phyloP scores from a whole-genome alignment of 208 protist species.

The Wallacemonas rigidus region DNA sequence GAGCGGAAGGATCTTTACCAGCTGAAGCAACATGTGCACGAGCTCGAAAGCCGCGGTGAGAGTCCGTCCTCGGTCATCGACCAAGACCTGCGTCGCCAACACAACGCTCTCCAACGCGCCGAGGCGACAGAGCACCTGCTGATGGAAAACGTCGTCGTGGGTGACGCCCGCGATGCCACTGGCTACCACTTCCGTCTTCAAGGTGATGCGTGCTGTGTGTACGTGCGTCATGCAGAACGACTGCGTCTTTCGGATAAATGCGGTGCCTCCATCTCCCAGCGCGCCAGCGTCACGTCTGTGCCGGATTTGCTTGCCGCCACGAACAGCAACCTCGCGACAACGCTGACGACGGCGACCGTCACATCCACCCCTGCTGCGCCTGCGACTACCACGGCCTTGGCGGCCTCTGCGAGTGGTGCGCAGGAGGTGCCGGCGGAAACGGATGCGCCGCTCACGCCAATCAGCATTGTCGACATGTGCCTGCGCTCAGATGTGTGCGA shows the following conservation, averaged over 20 bases:
- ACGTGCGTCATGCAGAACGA: conserved; percentile 32
- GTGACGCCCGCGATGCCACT: conserved; percentile 44
- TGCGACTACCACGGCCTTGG: too few species aligned
- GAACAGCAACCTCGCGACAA: neutral
- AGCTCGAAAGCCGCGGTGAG: conserved; percentile 67
- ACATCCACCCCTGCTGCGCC: too few species aligned
- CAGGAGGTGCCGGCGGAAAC: conserved; percentile 23
- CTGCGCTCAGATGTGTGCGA: conserved; percentile 20
- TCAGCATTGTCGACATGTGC: conserved; percentile 5
- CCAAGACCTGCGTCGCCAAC: conserved; percentile 58
- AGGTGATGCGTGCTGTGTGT: conserved; percentile 46
- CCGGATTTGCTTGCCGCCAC: neutral
- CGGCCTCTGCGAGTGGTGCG: too few species aligned
- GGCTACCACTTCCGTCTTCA: conserved; percentile 60
- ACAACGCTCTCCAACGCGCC: conserved; percentile 71
- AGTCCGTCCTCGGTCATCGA: conserved; percentile 27
- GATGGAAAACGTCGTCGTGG: conserved; percentile 64
- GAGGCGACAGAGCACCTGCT: conserved; percentile 73
- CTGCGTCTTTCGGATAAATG: conserved; percentile 21
- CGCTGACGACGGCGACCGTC: neutral
- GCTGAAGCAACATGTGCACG: conserved; percentile 79
- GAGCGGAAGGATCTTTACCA: conserved; percentile 83
- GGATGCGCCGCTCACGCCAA: neutral
- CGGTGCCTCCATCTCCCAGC: neutral
- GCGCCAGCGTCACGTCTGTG: too few species aligned